Percentiles rank a stretch among this genome's conserved stretches.
Evolutionary conservation across 2,329 filamentous ascomycete species (phyloP).

Genomic region (Clonostachys rosea): DNA sequence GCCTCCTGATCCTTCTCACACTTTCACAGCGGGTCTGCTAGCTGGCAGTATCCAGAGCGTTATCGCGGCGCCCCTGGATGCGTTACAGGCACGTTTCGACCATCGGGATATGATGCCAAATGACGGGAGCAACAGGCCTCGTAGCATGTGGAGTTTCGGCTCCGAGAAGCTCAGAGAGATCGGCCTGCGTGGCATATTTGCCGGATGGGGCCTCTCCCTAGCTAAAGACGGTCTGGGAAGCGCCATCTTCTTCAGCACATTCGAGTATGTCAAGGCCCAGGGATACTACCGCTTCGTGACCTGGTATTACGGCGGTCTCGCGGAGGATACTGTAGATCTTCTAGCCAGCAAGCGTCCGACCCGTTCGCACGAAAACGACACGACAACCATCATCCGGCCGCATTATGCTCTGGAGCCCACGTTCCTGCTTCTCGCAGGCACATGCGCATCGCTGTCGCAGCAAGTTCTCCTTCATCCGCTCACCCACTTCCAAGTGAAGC

Average conservation of each 20-base stretch:
- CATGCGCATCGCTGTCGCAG: slow-evolving; percentile 63
- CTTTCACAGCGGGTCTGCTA: slow-evolving; percentile 65
- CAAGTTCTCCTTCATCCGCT: slow-evolving; percentile 69
- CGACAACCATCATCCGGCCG: slow-evolving; percentile 55
- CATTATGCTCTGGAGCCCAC: slow-evolving; percentile 72
- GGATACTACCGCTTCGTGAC: slow-evolving; percentile 65
- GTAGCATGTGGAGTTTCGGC: slow-evolving; percentile 71
- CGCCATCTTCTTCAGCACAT: slow-evolving; percentile 69
- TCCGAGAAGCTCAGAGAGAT: slow-evolving; percentile 63
- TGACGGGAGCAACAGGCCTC: slow-evolving; percentile 34
- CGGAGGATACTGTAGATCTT: slow-evolving; percentile 43
- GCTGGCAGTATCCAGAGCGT: slow-evolving; percentile 68
- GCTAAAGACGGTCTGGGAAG: slow-evolving; percentile 66
- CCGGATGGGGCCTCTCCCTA: slow-evolving; percentile 66
- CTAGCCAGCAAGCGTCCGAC: slow-evolving; percentile 40
- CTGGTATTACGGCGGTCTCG: slow-evolving; percentile 62
- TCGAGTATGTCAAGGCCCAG: slow-evolving; percentile 74
- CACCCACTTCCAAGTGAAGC: slow-evolving; percentile 64
- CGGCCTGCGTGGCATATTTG: slow-evolving; percentile 67
- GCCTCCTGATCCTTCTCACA: slow-evolving; percentile 57
- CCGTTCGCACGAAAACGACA: slow-evolving; percentile 11
- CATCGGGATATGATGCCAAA: slow-evolving; percentile 40
- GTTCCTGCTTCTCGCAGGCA: slow-evolving; percentile 66
- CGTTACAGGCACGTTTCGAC: slow-evolving; percentile 70
- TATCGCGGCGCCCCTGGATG: slow-evolving; percentile 70